Percentiles rank a stretch among this genome's conserved stretches.
These are phyloP conservation scores for Endotrypanum monterogeii DNA, from an alignment of 208 protist genomes.

Conservation along the genomic window DNA sequence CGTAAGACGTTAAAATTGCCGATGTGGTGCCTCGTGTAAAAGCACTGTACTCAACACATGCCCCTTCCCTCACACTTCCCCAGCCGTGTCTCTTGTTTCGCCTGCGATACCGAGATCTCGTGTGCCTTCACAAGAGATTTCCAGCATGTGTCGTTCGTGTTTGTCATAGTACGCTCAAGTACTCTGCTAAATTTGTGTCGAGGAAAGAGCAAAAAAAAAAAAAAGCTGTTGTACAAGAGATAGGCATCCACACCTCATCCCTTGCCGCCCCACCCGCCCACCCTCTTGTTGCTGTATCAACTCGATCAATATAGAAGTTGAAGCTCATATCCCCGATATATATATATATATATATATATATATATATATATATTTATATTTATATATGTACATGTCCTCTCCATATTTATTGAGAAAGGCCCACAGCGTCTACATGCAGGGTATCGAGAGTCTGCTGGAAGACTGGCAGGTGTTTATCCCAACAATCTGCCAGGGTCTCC, in stretches of 20 bases:
- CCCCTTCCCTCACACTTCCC: neutral
- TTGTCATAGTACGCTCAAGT: too few relatives aligned
- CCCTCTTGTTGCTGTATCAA: too few relatives aligned
- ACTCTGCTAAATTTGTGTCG: neutral
- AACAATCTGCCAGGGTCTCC: slow-evolving; percentile 43
- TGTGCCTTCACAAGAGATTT: neutral
- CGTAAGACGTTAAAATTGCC: neutral
- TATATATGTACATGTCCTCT: neutral
- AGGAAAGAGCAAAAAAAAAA: neutral
- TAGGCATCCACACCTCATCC: too few relatives aligned
- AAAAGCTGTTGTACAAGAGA: neutral
- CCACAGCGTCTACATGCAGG: slow-evolving; percentile 46
- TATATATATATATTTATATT: too few relatives aligned
- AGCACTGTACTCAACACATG: neutral
- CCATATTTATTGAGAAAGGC: slow-evolving; percentile 4
- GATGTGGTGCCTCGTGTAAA: too few relatives aligned
- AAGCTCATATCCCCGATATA: too few relatives aligned
- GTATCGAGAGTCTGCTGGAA: slow-evolving; percentile 69
- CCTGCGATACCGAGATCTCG: neutral
- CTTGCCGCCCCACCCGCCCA: too few relatives aligned
- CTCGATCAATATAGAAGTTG: too few relatives aligned
- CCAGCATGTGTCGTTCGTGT: neutral
- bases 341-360: too few relatives aligned
- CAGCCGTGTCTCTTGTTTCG: neutral
- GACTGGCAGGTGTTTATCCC: slow-evolving; percentile 39